Evolutionary conservation across 2,329 filamentous ascomycete species (phyloP).

Genomic region (Rhynchosporium agropyri): DNA sequence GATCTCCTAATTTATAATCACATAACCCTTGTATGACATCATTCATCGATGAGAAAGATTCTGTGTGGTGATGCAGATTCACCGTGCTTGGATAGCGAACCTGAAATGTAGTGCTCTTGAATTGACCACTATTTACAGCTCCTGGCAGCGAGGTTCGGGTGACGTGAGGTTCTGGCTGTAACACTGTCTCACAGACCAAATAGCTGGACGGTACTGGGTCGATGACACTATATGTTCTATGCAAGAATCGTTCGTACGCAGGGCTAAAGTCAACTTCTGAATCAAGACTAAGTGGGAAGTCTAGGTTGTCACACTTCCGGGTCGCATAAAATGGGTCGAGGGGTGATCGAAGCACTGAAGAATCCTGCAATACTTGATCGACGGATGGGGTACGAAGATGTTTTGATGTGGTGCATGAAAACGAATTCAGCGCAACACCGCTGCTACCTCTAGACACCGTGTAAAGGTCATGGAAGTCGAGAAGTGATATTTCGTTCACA

Average conservation of each 20-base stretch:
- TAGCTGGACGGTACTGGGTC: not conserved
- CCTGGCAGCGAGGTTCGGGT: not conserved
- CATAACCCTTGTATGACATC: conserved; percentile 30
- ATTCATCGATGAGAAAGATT: conserved; percentile 23
- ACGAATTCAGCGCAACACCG: not conserved
- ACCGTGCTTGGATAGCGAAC: conserved; percentile 30
- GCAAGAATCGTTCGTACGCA: conserved; percentile 4
- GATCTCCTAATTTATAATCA: conserved; percentile 27
- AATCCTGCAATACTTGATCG: conserved; percentile 23
- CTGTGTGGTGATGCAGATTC: conserved; percentile 14
- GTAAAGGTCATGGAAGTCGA: conserved; percentile 4
- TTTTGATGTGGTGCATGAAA: no score
- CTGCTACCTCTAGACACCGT: not conserved
- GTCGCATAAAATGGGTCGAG: conserved; percentile 12
- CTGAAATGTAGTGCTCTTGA: not conserved
- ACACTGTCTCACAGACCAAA: not conserved
- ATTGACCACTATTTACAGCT: not conserved
- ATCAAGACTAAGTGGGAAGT: not conserved
- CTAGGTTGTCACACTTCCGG: not conserved
- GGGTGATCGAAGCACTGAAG: conserved; percentile 18
- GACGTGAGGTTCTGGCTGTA: not conserved
- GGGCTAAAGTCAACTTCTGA: conserved; percentile 2
- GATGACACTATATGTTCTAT: not conserved
- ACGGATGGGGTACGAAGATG: not conserved
- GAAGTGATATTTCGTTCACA: not conserved